Evolutionary conservation across 805 yeast genomes (phyloP), one percentile per base, ranked within the genome.

Genomic region (Sugiyamaella lignohabitans): DNA sequence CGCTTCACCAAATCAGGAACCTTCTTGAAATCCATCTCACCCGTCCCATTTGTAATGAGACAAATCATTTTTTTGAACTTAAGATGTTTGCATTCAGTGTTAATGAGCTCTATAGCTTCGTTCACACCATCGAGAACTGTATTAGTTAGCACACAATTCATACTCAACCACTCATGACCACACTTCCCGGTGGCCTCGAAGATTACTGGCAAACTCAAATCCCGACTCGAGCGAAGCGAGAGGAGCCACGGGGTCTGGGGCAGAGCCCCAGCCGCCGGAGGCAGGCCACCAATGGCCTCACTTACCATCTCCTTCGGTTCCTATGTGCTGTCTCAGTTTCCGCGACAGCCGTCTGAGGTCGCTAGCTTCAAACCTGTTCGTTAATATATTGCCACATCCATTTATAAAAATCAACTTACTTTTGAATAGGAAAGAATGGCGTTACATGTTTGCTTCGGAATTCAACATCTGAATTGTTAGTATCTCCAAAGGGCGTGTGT

Each of bases 21-120:
- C 1, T 42, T 40, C 2, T 18, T 42, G 11, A 37, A 49, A 4
- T 30, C 52, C 19, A 46, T 21, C 4, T 39, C 38, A 34, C 56
- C 49, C 6, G 16, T 17, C 4, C 46, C 53, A 40, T 58, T 61
- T 3, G 75, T 62, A 5, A 72, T 48, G 2, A 72, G 60, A 10
- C 68, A 63, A 4, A 73, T 50, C 37, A 65, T 69, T 47, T 74
- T 59, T 4, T 53, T 59, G 50, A 61, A 73, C 46, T 66, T 67
- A 29, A 55, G 50, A 10, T 55, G 50, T 30, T 53, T 45, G 41
- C 64, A 55, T 34, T 49, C 52, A 16, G 39, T 42, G 19, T 29
- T 37, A 51, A 71, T 64, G 37, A 64, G 49, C 14, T 62, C 65
- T n/a, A 68, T 53, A 1, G 72, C 73, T 22, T 67, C 60, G 5